Percentiles rank a stretch among this genome's conserved stretches.
Conservation (phyloP, 1,284 basidiomycete genomes). For the Amylostereum areolatum region DNA sequence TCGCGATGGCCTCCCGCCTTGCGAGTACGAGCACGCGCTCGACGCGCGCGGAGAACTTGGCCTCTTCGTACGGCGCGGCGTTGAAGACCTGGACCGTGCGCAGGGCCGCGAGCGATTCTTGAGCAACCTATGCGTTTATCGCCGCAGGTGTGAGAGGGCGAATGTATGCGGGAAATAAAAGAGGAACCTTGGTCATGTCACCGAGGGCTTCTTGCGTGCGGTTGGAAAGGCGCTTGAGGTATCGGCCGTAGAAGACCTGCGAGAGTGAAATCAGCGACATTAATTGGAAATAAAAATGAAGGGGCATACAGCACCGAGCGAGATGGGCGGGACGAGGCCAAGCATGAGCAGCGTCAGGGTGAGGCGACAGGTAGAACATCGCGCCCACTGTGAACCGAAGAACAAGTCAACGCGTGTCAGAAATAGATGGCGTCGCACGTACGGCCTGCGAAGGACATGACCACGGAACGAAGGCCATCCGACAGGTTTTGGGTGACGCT, state of each 20-base stretch:
- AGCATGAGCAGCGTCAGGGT: conserved; percentile 91
- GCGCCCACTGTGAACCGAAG: conserved; percentile 65
- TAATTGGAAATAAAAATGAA: neutral
- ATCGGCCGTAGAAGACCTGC: conserved; percentile 91
- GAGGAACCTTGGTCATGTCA: conserved; percentile 80
- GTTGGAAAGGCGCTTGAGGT: conserved; percentile 88
- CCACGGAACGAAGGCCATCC: conserved; percentile 82
- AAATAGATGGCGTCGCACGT: conserved; percentile 25
- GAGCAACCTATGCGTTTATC: conserved; percentile 49
- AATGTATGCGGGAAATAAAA: neutral
- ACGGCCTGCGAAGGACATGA: conserved; percentile 88
- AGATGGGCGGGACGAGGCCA: conserved; percentile 90
- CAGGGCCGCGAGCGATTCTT: conserved; percentile 90
- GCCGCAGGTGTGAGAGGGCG: neutral
- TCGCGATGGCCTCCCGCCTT: conserved; percentile 85
- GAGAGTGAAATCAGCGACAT: conserved; percentile 1
- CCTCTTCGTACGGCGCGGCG: conserved; percentile 65
- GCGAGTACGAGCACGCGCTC: conserved; percentile 70
- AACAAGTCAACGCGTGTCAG: neutral
- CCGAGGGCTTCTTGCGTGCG: conserved; percentile 92
- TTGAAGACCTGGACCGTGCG: conserved; percentile 94
- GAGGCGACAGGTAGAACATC: conserved; percentile 94
- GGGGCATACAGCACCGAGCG: conserved; percentile 79
- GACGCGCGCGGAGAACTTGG: conserved; percentile 66
- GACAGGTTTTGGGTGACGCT: conserved; percentile 90